Percentiles rank a stretch among this genome's conserved stretches.
These are phyloP conservation scores for Haplosporangium sp. DNA, from an alignment of 371 early-diverging fungal genomes.

Conservation along the genomic window DNA sequence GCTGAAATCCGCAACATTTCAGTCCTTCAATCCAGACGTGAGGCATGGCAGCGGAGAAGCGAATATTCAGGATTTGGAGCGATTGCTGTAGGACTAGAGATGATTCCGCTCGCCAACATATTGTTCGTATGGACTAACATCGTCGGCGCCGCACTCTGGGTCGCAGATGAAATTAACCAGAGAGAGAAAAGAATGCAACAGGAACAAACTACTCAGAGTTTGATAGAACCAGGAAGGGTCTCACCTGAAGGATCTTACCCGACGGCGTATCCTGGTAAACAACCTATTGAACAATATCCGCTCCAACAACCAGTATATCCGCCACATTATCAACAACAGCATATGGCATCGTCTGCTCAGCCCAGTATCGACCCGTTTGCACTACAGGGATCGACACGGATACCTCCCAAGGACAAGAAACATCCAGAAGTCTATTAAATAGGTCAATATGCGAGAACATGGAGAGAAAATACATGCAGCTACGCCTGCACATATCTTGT, in stretches of 20 bases:
- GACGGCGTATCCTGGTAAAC: not conserved
- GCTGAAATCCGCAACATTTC: conserved; percentile 33
- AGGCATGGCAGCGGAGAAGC: conserved; percentile 34
- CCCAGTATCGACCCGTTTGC: not conserved
- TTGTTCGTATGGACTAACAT: conserved; percentile 83
- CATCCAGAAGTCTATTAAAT: conserved; percentile 8
- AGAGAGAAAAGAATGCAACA: conserved; percentile 40
- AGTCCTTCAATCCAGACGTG: conserved; percentile 26
- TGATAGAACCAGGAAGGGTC: not conserved
- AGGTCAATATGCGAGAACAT: not conserved
- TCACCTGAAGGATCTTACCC: not conserved
- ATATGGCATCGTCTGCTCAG: too few relatives aligned
- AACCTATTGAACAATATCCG: not conserved
- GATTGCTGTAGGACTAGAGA: conserved; percentile 70
- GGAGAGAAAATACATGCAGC: not conserved
- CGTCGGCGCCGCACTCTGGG: conserved; percentile 82
- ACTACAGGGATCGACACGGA: conserved; percentile 15
- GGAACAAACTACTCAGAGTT: conserved; percentile 9
- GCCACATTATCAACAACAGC: too few relatives aligned
- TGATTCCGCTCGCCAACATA: conserved; percentile 74
- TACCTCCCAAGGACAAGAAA: conserved; percentile 29
- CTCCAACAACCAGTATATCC: too few relatives aligned
- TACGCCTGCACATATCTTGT: too few relatives aligned
- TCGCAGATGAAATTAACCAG: conserved; percentile 67
- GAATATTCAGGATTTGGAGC: conserved; percentile 65